Evolutionary conservation across 169 alveolate species (phyloP).

Genomic region (Nephromyces sp.): DNA sequence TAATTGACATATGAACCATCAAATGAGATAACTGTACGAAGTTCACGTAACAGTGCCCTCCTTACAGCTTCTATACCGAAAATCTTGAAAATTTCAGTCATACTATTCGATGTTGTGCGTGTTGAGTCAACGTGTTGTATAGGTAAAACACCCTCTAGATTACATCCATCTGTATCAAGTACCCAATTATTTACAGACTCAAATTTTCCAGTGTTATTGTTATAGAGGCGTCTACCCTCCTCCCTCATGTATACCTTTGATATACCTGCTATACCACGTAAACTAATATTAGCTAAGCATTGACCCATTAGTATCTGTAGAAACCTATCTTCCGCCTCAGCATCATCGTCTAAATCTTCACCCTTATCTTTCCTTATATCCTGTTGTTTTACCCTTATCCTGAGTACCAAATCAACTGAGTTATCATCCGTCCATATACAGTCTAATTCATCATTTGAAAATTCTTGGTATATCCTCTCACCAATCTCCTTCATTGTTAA

Average conservation of each 20-base stretch:
- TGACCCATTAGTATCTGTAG: constrained; percentile 71
- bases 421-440: constrained; percentile 93
- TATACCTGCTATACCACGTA: constrained; percentile 79
- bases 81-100: constrained; percentile 82
- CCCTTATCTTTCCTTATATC: constrained; percentile 15
- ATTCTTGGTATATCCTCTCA: constrained; percentile 71
- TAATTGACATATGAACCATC: constrained; percentile 88
- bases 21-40: constrained; percentile 71
- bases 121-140: constrained; percentile 80
- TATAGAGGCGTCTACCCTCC: constrained; percentile 58
- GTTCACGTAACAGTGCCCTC: constrained; percentile 86
- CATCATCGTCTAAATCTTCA: constrained; percentile 22
- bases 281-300: constrained; percentile 60
- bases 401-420: constrained; percentile 84
- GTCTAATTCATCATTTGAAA: constrained; percentile 75
- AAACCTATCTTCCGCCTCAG: constrained; percentile 74
- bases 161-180: constrained; percentile 97
- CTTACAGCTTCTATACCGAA: constrained; percentile 99
- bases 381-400: constrained; percentile 33
- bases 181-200: constrained; percentile 88
- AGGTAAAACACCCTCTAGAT: constrained; percentile 82
- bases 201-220: constrained; percentile 69
- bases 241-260: constrained; percentile 92
- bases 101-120: constrained; percentile 90
- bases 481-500: constrained; percentile 81